Evolutionary conservation across 1,284 basidiomycete species (phyloP).

Genomic region (Ustilago lituana): DNA sequence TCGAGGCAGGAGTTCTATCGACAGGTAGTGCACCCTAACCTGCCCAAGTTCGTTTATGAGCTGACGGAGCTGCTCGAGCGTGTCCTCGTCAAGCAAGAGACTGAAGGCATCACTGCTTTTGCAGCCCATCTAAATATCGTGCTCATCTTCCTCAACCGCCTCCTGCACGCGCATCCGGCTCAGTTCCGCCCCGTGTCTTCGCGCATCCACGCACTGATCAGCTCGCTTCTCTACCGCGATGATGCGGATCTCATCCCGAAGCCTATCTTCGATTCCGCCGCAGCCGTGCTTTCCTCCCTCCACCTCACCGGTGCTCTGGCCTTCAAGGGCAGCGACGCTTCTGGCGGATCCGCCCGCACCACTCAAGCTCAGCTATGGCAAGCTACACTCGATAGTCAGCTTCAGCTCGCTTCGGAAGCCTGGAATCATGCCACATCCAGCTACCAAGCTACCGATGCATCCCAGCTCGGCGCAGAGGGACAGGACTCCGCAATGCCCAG

Average conservation of each 20-base stretch:
- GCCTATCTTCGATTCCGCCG: slow-evolving; percentile 23
- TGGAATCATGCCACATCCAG: slow-evolving; percentile 35
- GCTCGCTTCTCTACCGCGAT: slow-evolving; percentile 34
- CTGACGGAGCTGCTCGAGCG: slow-evolving; percentile 28
- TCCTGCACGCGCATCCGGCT: slow-evolving; percentile 37
- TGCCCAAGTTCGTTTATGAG: slow-evolving; percentile 26
- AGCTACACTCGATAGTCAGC: slow-evolving; percentile 31
- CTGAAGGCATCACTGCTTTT: slow-evolving; percentile 8
- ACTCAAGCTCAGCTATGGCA: slow-evolving; percentile 56
- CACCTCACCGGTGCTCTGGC: slow-evolving; percentile 52
- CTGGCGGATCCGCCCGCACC: slow-evolving; percentile 30
- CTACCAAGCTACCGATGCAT: slow-evolving; percentile 10
- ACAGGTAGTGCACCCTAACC: slow-evolving; percentile 46
- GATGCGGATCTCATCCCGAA: slow-evolving; percentile 7
- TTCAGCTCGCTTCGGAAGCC: slow-evolving; percentile 29
- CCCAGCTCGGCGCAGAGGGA: background rate
- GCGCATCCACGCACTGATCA: slow-evolving; percentile 37
- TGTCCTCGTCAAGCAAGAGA: slow-evolving; percentile 2
- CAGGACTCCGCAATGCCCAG: slow-evolving; percentile 8
- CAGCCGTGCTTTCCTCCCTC: slow-evolving; percentile 40
- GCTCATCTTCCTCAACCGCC: slow-evolving; percentile 21
- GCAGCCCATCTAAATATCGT: slow-evolving; percentile 15
- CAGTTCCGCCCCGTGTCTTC: slow-evolving; percentile 46
- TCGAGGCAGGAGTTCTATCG: slow-evolving; percentile 51
- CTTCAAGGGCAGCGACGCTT: slow-evolving; percentile 37